Evolutionary conservation across 495 filamentous ascomycete species (phyloP).

Genomic region (Neurospora discreta): DNA sequence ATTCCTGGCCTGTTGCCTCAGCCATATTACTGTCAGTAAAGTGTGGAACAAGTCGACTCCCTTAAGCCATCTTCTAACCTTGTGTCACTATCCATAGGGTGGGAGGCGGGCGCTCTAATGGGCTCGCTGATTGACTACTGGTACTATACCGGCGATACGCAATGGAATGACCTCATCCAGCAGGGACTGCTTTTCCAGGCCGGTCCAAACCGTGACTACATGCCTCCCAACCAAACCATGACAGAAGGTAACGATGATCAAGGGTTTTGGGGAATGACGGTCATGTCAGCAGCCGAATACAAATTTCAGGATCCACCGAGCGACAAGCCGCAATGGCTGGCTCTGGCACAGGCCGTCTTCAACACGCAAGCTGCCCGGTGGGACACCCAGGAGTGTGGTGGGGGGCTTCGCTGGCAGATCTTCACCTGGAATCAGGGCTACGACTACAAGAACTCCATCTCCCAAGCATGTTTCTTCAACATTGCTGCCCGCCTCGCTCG

Average conservation of each 20-base stretch:
- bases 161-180: slow-evolving; percentile 45
- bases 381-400: slow-evolving; percentile 55
- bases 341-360: slow-evolving; percentile 68
- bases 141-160: slow-evolving; percentile 50
- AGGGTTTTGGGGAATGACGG: slow-evolving; percentile 55
- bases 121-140: slow-evolving; percentile 56
- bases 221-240: slow-evolving; percentile 52
- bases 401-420: slow-evolving; percentile 78
- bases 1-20: slow-evolving; percentile 28
- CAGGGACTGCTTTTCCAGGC: slow-evolving; percentile 50
- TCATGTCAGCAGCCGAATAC: slow-evolving; percentile 54
- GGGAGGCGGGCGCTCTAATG: slow-evolving; percentile 66
- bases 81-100: slow-evolving; percentile 44
- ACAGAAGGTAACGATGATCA: slow-evolving; percentile 60
- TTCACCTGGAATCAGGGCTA: slow-evolving; percentile 70
- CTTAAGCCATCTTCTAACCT: not conserved
- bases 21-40: slow-evolving; percentile 33
- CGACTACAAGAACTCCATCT: slow-evolving; percentile 63
- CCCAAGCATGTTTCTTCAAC: slow-evolving; percentile 62
- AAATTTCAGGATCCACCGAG: slow-evolving; percentile 48
- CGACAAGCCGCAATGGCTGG: slow-evolving; percentile 60
- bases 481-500: slow-evolving; percentile 56
- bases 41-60: not conserved
- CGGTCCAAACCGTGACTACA: slow-evolving; percentile 48
- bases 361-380: slow-evolving; percentile 62